Conservation (phyloP, 176 grass and related monocot genomes). For the Saccharum spontaneum region DNA sequence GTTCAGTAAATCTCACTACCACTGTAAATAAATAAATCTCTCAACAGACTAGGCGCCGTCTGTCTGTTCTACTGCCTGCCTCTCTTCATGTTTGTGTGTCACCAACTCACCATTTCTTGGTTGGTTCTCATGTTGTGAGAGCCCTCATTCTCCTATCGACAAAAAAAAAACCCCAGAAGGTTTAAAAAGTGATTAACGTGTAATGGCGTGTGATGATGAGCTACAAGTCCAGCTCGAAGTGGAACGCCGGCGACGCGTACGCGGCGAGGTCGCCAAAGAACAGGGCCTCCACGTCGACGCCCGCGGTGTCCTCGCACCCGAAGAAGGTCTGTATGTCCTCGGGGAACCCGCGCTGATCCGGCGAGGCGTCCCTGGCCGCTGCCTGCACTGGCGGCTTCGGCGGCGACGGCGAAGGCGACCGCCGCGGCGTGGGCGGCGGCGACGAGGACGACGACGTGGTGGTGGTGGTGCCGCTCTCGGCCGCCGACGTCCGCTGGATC, state of each 20-base stretch:
- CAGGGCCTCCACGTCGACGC: conserved; percentile 51
- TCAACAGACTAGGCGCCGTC: background rate
- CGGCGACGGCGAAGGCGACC: conserved; percentile 25
- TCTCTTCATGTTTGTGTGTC: background rate
- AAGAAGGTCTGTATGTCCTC: conserved; percentile 93
- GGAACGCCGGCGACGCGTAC: conserved; percentile 60
- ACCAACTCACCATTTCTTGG: conserved; percentile 3
- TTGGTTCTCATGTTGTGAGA: background rate
- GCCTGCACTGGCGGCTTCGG: conserved; percentile 23
- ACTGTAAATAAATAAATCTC: conserved; percentile 22
- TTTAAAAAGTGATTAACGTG: conserved; percentile 2
- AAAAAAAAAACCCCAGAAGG: conserved; percentile 28
- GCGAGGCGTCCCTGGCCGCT: conserved; percentile 19
- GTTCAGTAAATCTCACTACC: conserved; percentile 22
- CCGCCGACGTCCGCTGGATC: conserved; percentile 54
- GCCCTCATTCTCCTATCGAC: conserved; percentile 37
- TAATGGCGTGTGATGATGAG: background rate
- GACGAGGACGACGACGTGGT: conserved; percentile 42
- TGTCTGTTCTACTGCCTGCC: conserved; percentile 8
- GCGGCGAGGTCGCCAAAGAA: conserved; percentile 76
- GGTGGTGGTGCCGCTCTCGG: conserved; percentile 15
- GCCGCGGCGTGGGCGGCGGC: conserved; percentile 21
- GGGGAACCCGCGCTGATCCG: conserved; percentile 71
- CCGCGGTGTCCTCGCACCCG: conserved; percentile 50
- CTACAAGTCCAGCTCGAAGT: conserved; percentile 64